phyloP scores from a whole-genome alignment of 2,329 filamentous ascomycete species.

The Diaporthe vaccinii region DNA sequence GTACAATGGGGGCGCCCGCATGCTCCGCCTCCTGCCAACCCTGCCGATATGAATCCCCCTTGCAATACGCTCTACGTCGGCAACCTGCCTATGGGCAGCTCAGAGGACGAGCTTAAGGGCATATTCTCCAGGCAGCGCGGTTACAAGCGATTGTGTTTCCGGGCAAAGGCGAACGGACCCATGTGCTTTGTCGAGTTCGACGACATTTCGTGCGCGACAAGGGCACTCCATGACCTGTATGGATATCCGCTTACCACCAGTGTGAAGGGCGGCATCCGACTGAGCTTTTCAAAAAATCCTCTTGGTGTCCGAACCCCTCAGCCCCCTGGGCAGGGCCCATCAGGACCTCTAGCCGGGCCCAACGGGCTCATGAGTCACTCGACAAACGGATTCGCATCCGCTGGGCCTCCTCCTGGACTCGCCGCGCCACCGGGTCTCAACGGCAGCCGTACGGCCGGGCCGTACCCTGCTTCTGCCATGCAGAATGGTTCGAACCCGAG shows the following conservation, averaged over 20 bases:
- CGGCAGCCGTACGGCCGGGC: constrained; percentile 43
- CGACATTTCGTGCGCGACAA: constrained; percentile 91
- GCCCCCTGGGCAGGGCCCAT: constrained; percentile 58
- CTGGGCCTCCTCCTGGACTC: constrained; percentile 86
- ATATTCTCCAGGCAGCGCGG: constrained; percentile 94
- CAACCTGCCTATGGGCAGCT: constrained; percentile 93
- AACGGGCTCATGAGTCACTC: constrained; percentile 68
- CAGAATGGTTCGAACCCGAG: constrained; percentile 23
- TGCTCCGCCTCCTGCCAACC: constrained; percentile 81
- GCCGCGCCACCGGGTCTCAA: constrained; percentile 79
- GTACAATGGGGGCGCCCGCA: constrained; percentile 19
- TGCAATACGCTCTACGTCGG: constrained; percentile 99
- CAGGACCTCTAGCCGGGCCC: constrained; percentile 65
- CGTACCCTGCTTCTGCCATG: constrained; percentile 25
- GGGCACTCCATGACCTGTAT: constrained; percentile 90
- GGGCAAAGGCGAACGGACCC: constrained; percentile 93
- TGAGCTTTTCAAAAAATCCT: constrained; percentile 98
- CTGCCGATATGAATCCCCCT: constrained; percentile 94
- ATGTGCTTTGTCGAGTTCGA: constrained; percentile 99
- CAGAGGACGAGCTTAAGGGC: constrained; percentile 94
- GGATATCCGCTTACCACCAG: constrained; percentile 90
- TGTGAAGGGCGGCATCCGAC: constrained; percentile 91
- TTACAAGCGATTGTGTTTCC: constrained; percentile 95
- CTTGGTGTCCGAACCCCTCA: constrained; percentile 90
- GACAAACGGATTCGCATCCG: constrained; percentile 74